These are phyloP conservation scores for Dothistroma septosporum DNA, from an alignment of 2,329 filamentous ascomycete species.

Conservation along the genomic window DNA sequence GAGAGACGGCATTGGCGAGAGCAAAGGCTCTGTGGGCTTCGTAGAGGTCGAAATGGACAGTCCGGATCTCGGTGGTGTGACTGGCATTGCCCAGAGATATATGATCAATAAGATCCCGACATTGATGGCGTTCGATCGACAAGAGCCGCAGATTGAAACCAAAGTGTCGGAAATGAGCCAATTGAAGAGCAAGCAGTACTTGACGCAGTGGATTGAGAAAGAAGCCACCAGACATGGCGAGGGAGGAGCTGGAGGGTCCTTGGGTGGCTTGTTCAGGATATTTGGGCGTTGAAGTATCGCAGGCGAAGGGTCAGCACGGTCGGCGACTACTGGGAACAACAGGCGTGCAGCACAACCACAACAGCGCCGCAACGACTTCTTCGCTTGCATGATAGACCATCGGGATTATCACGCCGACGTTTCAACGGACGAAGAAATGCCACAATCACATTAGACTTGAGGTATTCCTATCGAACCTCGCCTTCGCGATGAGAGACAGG, in stretches of 20 bases:
- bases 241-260: conserved; percentile 43
- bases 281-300: conserved; percentile 29
- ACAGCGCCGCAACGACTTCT: too few species aligned
- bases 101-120: conserved; percentile 48
- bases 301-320: not conserved
- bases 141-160: conserved; percentile 48
- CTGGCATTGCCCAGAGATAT: conserved; percentile 40
- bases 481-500: too few species aligned
- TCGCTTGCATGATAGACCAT: too few species aligned
- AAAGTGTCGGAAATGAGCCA: conserved; percentile 43
- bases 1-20: conserved; percentile 43
- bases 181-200: conserved; percentile 43
- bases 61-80: conserved; percentile 38
- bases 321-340: too few species aligned
- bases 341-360: not conserved
- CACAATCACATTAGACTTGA: too few species aligned
- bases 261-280: conserved; percentile 36
- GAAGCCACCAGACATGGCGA: conserved; percentile 46
- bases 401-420: too few species aligned
- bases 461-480: too few species aligned
- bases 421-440: too few species aligned
- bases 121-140: conserved; percentile 47
- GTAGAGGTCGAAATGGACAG: conserved; percentile 49
- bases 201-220: conserved; percentile 46
- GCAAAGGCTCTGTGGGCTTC: conserved; percentile 44